phyloP scores from a whole-genome alignment of 1,284 basidiomycete species.

The Xerocomus cyaneibrunnescens region DNA sequence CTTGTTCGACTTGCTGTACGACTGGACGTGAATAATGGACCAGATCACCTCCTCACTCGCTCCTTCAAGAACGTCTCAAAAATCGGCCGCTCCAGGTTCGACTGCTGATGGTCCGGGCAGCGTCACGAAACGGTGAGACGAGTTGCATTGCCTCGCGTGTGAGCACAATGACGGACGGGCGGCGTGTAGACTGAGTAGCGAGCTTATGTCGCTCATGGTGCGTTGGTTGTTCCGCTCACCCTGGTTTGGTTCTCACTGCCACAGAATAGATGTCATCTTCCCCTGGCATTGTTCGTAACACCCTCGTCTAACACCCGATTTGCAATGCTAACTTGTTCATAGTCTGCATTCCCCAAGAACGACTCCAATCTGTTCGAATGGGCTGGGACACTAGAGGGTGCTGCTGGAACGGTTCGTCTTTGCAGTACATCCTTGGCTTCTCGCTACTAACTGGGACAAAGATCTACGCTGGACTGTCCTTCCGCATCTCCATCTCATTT shows the following conservation, averaged over 20 bases:
- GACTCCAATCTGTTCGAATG: conserved; percentile 83
- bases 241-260: conserved; percentile 9
- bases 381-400: conserved; percentile 81
- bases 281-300: conserved; percentile 67
- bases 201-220: conserved; percentile 85
- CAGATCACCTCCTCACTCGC: conserved; percentile 67
- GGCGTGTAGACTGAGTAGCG: conserved; percentile 60
- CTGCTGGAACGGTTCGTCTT: conserved; percentile 56
- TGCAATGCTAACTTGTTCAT: conserved; percentile 3
- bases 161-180: conserved; percentile 10
- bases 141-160: conserved; percentile 3
- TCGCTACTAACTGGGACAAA: conserved; percentile 31
- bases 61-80: conserved; percentile 53
- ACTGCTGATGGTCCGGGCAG: conserved; percentile 62
- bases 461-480: conserved; percentile 76
- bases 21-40: conserved; percentile 51
- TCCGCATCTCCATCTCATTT: conserved; percentile 79
- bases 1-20: conserved; percentile 1
- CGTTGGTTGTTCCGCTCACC: conserved; percentile 31
- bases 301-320: not conserved
- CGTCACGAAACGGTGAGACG: conserved; percentile 72
- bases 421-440: not conserved
- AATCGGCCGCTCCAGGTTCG: conserved; percentile 50
- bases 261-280: conserved; percentile 75
- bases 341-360: conserved; percentile 84